These are phyloP conservation scores for Hansenula anomala DNA, from an alignment of 1,139 yeast genomes.

Conservation along the genomic window DNA sequence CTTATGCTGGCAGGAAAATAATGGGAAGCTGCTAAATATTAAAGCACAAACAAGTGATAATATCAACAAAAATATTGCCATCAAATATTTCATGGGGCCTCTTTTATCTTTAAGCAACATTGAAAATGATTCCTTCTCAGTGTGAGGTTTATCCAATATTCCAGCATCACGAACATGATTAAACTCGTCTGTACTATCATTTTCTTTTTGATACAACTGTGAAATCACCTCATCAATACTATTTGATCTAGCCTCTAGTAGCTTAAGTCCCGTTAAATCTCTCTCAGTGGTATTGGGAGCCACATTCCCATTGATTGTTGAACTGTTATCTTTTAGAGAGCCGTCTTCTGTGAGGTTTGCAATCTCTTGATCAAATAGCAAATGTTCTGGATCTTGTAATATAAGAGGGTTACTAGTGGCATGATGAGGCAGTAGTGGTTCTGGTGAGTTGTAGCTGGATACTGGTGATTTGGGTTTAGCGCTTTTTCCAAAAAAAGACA, in stretches of 20 bases:
- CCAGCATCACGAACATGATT: no score
- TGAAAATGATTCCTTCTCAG: no score
- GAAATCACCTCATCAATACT: conserved; percentile 15
- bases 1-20: conserved; percentile 25
- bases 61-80: conserved; percentile 2
- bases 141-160: no score
- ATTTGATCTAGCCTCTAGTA: neutral
- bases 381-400: neutral
- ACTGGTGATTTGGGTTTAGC: no score
- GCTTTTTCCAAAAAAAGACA: no score
- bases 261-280: neutral
- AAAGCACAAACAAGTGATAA: conserved; percentile 2
- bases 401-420: no score
- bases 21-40: conserved; percentile 20
- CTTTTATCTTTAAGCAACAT: no score
- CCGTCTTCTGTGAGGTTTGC: neutral
- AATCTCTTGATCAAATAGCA: neutral
- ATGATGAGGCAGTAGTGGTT: no score
- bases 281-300: no score
- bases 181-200: neutral
- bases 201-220: conserved; percentile 6
- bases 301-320: no score
- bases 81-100: neutral
- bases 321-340: no score
- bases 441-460: no score